These are phyloP conservation scores for Rhizophlyctis rosea DNA, from an alignment of 192 early-diverging fungal species.

Conservation along the genomic window DNA sequence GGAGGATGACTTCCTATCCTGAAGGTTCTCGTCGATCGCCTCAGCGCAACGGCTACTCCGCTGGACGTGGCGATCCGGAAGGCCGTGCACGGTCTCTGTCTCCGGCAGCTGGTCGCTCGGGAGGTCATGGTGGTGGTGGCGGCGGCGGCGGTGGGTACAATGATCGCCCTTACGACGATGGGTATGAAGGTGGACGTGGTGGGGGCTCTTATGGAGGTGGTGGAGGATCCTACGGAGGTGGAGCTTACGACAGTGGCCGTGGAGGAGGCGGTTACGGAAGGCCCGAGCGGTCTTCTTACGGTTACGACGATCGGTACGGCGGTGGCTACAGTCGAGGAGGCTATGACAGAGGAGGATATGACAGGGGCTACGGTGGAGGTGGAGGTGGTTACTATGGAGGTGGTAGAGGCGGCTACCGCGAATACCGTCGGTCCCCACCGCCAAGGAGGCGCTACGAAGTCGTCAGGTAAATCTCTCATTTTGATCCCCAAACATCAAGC, in stretches of 20 bases:
- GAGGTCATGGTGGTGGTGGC: slow-evolving; percentile 31
- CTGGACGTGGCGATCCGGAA: no score
- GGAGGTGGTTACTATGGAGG: slow-evolving; percentile 35
- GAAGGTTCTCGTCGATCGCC: no score
- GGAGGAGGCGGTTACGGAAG: no score
- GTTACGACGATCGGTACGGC: slow-evolving; percentile 31
- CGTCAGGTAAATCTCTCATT: slow-evolving; percentile 9
- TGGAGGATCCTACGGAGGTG: slow-evolving; percentile 1
- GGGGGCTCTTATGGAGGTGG: not conserved
- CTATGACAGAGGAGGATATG: slow-evolving; percentile 32
- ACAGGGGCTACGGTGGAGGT: slow-evolving; percentile 22
- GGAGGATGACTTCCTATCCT: no score
- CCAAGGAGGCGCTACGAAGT: slow-evolving; percentile 24
- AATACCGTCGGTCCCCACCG: slow-evolving; percentile 43
- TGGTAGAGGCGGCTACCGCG: slow-evolving; percentile 28
- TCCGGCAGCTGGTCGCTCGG: no score
- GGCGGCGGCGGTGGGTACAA: slow-evolving; percentile 23
- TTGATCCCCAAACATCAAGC: not conserved
- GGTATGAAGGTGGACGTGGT: slow-evolving; percentile 36
- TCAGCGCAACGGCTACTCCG: no score
- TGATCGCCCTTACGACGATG: slow-evolving; percentile 28
- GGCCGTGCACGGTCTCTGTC: no score
- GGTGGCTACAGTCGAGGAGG: slow-evolving; percentile 8
- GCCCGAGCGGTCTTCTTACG: no score
- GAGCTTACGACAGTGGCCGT: slow-evolving; percentile 25